Percentiles rank a stretch among this genome's conserved stretches.
phyloP scores from a whole-genome alignment of 352 stramenopile species.

The Pythium oligandrum region DNA sequence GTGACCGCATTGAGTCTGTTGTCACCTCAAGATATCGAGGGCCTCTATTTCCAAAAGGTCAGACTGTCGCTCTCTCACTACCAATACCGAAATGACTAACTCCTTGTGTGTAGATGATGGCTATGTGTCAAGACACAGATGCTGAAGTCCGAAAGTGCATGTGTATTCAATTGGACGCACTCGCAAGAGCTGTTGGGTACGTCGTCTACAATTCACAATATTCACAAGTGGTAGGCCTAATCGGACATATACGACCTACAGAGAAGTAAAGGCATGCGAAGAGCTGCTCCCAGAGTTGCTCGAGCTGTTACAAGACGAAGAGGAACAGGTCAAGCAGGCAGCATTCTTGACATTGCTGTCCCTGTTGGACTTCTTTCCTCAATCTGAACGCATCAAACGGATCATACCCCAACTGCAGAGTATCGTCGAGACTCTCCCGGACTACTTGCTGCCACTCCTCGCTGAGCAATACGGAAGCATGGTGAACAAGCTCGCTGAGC shows the following conservation, averaged over 20 bases:
- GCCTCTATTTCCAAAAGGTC: constrained; percentile 81
- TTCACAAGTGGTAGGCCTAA: background rate
- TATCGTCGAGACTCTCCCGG: constrained; percentile 45
- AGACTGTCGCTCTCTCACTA: background rate
- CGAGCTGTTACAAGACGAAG: constrained; percentile 77
- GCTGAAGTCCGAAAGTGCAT: constrained; percentile 79
- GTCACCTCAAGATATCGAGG: constrained; percentile 67
- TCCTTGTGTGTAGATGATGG: constrained; percentile 65
- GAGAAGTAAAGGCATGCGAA: constrained; percentile 54
- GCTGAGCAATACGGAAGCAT: constrained; percentile 53
- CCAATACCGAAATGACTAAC: background rate
- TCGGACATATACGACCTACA: constrained; percentile 4
- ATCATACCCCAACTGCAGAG: constrained; percentile 67
- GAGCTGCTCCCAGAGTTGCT: constrained; percentile 72
- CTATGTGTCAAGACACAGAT: constrained; percentile 78
- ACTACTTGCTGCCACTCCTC: constrained; percentile 52
- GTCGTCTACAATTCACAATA: background rate
- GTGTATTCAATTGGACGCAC: constrained; percentile 75
- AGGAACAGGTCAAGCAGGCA: constrained; percentile 78
- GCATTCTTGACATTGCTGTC: constrained; percentile 71
- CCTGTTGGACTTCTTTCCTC: constrained; percentile 67
- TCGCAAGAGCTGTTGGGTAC: constrained; percentile 67
- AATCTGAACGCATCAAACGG: constrained; percentile 42
- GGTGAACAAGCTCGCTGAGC: constrained; percentile 54
- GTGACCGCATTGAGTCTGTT: constrained; percentile 69